Conservation (phyloP, 306 rosid species). For the Vigna trinervia region DNA sequence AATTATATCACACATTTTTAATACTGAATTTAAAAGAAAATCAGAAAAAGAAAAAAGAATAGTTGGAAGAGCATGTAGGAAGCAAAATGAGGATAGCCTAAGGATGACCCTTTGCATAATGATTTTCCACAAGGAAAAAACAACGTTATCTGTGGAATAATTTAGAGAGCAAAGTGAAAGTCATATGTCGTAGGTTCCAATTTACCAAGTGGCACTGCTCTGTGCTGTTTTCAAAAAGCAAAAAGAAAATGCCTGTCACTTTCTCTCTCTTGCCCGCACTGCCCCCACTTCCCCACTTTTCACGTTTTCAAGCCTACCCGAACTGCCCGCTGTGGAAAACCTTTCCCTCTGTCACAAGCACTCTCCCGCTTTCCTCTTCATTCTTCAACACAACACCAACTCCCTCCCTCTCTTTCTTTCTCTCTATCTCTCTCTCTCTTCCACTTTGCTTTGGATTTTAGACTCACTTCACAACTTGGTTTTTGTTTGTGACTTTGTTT, state of each 20-base stretch:
- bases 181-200: constrained; percentile 38
- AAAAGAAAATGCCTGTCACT: constrained; percentile 41
- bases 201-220: constrained; percentile 30
- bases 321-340: constrained; percentile 50
- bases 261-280: constrained; percentile 52
- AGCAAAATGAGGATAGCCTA: not conserved
- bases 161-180: constrained; percentile 35
- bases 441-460: constrained; percentile 28
- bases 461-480: not conserved
- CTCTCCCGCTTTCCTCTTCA: constrained; percentile 40
- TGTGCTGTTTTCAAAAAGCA: constrained; percentile 38
- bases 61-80: not conserved
- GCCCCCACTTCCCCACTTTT: constrained; percentile 42
- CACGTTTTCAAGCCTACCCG: constrained; percentile 49
- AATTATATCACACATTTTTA: too few relatives aligned
- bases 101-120: not conserved
- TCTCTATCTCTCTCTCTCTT: not conserved
- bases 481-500: not conserved
- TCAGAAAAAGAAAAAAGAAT: too few relatives aligned
- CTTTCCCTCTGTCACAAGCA: constrained; percentile 50
- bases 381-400: not conserved
- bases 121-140: constrained; percentile 43
- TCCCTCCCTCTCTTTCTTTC: constrained; percentile 47
- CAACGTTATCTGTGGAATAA: constrained; percentile 43
- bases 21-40: too few relatives aligned